Evolutionary conservation across 1,139 yeast species (phyloP).

Genomic region (Candida pseudoviswanathii): DNA sequence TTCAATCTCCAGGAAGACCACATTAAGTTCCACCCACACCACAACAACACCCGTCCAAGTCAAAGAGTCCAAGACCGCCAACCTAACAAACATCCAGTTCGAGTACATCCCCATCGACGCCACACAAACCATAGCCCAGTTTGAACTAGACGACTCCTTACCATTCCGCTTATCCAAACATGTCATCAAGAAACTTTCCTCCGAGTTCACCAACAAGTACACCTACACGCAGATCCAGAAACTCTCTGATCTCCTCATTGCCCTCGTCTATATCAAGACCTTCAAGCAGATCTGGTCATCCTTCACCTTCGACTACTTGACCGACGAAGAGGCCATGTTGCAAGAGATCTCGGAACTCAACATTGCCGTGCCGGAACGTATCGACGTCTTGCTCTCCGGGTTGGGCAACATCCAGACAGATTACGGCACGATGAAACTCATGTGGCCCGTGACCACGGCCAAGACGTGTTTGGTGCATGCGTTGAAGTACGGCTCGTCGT

Average conservation of each 20-base stretch:
- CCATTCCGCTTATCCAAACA: constrained; percentile 7
- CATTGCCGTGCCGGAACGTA: constrained; percentile 11
- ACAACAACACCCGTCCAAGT: background rate
- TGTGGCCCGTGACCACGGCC: constrained; percentile 10
- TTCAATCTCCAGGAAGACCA: constrained; percentile 1
- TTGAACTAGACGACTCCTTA: constrained; percentile 10
- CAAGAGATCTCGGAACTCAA: constrained; percentile 3
- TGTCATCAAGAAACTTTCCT: constrained; percentile 4
- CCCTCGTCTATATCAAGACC: constrained; percentile 6
- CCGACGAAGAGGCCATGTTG: constrained; percentile 2
- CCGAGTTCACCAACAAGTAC: background rate
- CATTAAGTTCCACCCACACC: constrained; percentile 1
- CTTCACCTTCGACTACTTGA: background rate
- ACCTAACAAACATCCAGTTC: constrained; percentile 3
- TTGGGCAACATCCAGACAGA: constrained; percentile 9
- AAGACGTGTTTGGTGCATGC: constrained; percentile 11
- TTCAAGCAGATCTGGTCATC: constrained; percentile 11
- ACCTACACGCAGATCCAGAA: background rate
- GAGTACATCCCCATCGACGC: constrained; percentile 2
- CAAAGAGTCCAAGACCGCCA: constrained; percentile 4
- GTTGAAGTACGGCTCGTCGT: constrained; percentile 10
- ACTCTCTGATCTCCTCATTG: constrained; percentile 5
- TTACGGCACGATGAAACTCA: constrained; percentile 5
- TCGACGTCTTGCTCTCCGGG: constrained; percentile 9
- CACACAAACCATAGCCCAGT: constrained; percentile 7